These are phyloP conservation scores for Colletotrichum sp. DNA, from an alignment of 2,329 filamentous ascomycete genomes.

Conservation along the genomic window DNA sequence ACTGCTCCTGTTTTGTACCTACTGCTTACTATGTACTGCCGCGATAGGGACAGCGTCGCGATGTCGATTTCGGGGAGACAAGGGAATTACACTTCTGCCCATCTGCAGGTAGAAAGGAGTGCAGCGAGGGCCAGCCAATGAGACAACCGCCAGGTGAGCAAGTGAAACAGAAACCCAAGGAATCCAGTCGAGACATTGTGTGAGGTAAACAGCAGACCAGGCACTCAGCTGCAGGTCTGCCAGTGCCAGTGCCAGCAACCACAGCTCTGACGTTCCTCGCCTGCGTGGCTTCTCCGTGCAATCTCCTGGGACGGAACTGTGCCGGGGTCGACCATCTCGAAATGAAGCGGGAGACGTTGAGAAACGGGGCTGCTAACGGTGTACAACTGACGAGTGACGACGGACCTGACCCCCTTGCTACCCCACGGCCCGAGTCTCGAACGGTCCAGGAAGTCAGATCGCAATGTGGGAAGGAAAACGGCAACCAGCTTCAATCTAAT, in stretches of 20 bases:
- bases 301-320: not conserved
- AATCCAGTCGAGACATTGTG: constrained; percentile 11
- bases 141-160: not conserved
- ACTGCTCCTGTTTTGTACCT: not conserved
- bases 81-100: constrained; percentile 1
- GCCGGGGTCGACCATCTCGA: not conserved
- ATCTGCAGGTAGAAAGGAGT: constrained; percentile 24
- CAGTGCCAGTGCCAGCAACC: not conserved
- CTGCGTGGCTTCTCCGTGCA: not conserved
- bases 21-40: not conserved
- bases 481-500: not conserved
- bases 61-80: not conserved
- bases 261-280: not conserved
- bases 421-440: not conserved
- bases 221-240: not conserved
- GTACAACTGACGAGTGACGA: not conserved
- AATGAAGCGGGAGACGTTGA: not conserved
- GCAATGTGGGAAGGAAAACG: not conserved
- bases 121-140: constrained; percentile 17
- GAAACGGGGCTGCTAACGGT: not conserved
- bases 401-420: not conserved
- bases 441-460: not conserved
- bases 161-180: constrained; percentile 25
- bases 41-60: not conserved
- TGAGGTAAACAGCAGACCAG: not conserved